Conservation (phyloP, 208 protist species). For the Trichomonas vaginalis region DNA sequence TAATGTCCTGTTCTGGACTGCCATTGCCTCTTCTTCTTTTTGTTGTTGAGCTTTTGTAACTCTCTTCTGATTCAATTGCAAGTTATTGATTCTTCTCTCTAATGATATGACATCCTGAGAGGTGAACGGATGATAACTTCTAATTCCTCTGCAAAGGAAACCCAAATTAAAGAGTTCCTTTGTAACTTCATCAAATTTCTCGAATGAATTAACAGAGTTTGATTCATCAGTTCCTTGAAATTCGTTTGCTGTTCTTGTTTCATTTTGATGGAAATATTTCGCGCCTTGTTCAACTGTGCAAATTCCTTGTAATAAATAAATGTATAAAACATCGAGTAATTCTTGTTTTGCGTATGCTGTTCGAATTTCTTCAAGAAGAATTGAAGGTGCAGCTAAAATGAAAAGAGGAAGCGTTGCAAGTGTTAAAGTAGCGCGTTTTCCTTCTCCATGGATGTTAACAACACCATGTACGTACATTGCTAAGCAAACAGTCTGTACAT, state of each 20-base stretch:
- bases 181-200: neutral
- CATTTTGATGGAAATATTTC: neutral
- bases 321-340: neutral
- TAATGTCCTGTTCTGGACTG: neutral
- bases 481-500: neutral
- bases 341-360: neutral
- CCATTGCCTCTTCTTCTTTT: neutral
- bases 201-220: neutral
- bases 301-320: neutral
- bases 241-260: neutral
- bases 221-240: too few species aligned
- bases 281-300: neutral
- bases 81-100: neutral
- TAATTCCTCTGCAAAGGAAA: neutral
- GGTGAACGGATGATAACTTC: neutral
- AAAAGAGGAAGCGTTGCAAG: neutral
- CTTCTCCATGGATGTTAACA: neutral
- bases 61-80: neutral
- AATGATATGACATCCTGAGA: neutral
- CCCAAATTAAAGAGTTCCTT: neutral
- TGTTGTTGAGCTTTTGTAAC: neutral
- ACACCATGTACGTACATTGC: neutral
- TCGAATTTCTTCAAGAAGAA: neutral
- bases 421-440: neutral
- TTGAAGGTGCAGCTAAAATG: neutral